Evolutionary conservation across 2,329 filamentous ascomycete species (phyloP).

Genomic region (Septoria linicola): DNA sequence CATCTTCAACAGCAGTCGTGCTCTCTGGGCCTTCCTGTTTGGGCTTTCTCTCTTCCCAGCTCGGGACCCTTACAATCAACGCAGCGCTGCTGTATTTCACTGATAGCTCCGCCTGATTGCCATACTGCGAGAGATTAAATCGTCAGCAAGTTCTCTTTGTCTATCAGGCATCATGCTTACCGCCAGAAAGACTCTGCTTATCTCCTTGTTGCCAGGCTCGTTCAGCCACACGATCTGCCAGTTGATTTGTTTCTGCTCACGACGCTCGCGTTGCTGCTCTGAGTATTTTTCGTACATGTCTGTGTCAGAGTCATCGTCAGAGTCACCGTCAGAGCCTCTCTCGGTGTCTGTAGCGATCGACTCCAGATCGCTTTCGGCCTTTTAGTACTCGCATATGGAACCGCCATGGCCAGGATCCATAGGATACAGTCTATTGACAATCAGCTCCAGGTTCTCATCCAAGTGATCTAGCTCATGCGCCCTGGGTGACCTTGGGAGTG

Average conservation of each 20-base stretch:
- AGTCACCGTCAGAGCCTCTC: background rate
- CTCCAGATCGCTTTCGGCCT: too few relatives aligned
- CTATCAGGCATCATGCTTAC: background rate
- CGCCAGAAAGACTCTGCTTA: conserved; percentile 3
- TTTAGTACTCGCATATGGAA: too few relatives aligned
- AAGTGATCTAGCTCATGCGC: too few relatives aligned
- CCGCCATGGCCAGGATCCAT: too few relatives aligned
- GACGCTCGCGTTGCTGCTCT: too few relatives aligned
- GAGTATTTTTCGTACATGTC: too few relatives aligned
- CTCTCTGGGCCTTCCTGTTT: background rate
- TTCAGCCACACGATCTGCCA: conserved; percentile 7
- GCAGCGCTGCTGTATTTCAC: conserved; percentile 22
- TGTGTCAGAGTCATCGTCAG: background rate
- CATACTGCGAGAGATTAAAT: conserved; percentile 16
- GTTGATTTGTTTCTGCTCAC: background rate
- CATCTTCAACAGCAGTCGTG: background rate
- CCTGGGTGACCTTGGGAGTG: too few relatives aligned
- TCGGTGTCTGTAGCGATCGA: too few relatives aligned
- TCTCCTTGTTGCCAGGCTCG: background rate
- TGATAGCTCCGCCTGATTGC: conserved; percentile 23
- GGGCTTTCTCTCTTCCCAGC: conserved; percentile 6
- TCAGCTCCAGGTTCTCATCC: too few relatives aligned
- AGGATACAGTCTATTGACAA: too few relatives aligned
- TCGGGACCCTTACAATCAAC: conserved; percentile 21
- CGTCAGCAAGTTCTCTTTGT: background rate